Evolutionary conservation across 371 early-diverging fungal species (phyloP), one percentile per base, ranked within the genome.

Genomic region (Rhizopus sp.): DNA sequence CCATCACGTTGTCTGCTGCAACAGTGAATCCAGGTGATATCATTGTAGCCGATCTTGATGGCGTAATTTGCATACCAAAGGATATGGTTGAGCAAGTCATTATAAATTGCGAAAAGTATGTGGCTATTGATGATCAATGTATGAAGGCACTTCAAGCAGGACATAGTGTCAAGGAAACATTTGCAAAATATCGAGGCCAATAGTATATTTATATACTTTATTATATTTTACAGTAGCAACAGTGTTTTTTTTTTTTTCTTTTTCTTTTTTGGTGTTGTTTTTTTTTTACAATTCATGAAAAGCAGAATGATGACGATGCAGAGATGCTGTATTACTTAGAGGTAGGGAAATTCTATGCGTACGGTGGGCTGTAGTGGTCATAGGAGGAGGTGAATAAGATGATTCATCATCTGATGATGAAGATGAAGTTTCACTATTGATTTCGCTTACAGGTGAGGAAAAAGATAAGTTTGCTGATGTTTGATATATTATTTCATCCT

Each of bases 31-130:
- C 89, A 4, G 87, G 87, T 32, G 94, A 93, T 57, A 76, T 89
- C 47, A 83, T 93, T 53, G 82, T 92, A 4, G 94, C 84, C 3
- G 94, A 93, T 74, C 57, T 84, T 12, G 88, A 93, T 64, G 94
- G 94, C 0, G 86, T 88, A 1, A 88, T 91, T 23, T 77, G 86
- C 50, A 71, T 92, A 3, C 92, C 91, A 6, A 56, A 55, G 30
- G 74, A 81, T 7, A 34, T 74, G 37, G 71, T 88, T 9, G 72
- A 75, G 7, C 63, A 80, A 31, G 88, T 92, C 2, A 78, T 84
- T 39, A 60, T 53, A 4, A 75, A 75, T 34, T 87, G 88, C 40
- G 69, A 68, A 40, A 75, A 76, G 45, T 68, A 83, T 45, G 75
- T 74, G 0, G 81, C 69, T 3, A 78, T 86, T 49, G 93, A 93